Percentiles rank a stretch among this genome's conserved stretches.
Evolutionary conservation across 2,329 filamentous ascomycete species (phyloP).

Genomic region (Fusarium siculi): DNA sequence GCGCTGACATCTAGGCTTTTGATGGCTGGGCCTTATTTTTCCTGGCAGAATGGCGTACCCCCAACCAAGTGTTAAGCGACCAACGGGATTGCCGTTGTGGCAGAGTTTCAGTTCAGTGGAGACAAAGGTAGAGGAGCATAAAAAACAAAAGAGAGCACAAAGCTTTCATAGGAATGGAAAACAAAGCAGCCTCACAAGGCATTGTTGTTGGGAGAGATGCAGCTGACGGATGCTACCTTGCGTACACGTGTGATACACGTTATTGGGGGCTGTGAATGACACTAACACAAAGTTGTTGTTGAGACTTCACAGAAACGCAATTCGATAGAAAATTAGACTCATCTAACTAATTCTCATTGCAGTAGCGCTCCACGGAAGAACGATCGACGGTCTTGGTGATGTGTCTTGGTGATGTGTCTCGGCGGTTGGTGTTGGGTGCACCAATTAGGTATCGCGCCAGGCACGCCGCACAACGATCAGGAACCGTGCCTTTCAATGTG

Average conservation of each 20-base stretch:
- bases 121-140: not conserved
- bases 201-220: not conserved
- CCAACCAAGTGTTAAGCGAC: not conserved
- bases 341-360: constrained; percentile 30
- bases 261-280: not conserved
- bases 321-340: constrained; percentile 14
- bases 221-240: not conserved
- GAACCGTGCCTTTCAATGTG: constrained; percentile 31
- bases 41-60: constrained; percentile 3
- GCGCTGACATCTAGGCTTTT: too few species aligned
- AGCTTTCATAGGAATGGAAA: not conserved
- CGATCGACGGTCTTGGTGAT: constrained; percentile 5
- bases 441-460: constrained; percentile 36
- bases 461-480: constrained; percentile 33
- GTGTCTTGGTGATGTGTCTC: not conserved
- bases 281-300: not conserved
- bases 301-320: not conserved
- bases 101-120: constrained; percentile 31
- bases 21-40: constrained; percentile 6
- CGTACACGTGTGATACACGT: not conserved
- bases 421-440: not conserved
- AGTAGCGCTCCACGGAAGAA: constrained; percentile 27
- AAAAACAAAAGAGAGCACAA: not conserved
- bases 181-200: not conserved
- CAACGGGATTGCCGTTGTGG: constrained; percentile 13